Conservation (phyloP, 805 yeast species). For the Kazachstania viticola region DNA sequence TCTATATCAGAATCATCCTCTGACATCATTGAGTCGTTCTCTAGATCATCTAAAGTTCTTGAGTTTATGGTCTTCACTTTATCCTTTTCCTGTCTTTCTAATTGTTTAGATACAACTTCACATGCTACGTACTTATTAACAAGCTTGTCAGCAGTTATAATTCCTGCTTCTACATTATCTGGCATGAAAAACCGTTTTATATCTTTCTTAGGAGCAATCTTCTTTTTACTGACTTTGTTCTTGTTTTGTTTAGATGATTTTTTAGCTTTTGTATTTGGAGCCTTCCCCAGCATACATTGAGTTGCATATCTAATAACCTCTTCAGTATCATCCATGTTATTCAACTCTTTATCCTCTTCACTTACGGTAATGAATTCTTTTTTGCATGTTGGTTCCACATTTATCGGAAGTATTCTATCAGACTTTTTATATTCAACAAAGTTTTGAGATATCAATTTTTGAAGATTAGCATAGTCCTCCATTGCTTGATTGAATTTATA, state of each 20-base stretch:
- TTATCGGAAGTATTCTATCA: slow-evolving; percentile 59
- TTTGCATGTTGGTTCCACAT: slow-evolving; percentile 43
- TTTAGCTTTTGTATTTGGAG: slow-evolving; percentile 10
- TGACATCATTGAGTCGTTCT: neutral
- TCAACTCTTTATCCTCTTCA: slow-evolving; percentile 48
- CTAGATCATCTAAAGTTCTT: neutral
- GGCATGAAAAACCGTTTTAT: slow-evolving; percentile 59
- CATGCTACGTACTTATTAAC: slow-evolving; percentile 26
- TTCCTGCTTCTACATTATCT: slow-evolving; percentile 56
- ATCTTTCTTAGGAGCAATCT: slow-evolving; percentile 12
- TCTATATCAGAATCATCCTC: neutral
- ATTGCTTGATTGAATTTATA: slow-evolving; percentile 72
- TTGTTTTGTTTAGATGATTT: slow-evolving; percentile 6
- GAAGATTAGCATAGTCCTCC: slow-evolving; percentile 72
- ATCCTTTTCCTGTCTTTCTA: neutral
- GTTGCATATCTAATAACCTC: slow-evolving; percentile 61
- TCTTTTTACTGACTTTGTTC: slow-evolving; percentile 5
- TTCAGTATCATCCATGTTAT: slow-evolving; percentile 47
- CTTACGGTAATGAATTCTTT: slow-evolving; percentile 54
- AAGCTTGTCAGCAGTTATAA: slow-evolving; percentile 39
- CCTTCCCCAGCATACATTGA: slow-evolving; percentile 42
- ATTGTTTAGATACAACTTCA: neutral
- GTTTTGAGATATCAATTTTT: slow-evolving; percentile 48
- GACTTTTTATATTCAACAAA: slow-evolving; percentile 34
- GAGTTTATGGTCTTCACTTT: neutral